Conservation (phyloP, 2,329 filamentous ascomycete genomes). For the Meredithiella fracta region DNA sequence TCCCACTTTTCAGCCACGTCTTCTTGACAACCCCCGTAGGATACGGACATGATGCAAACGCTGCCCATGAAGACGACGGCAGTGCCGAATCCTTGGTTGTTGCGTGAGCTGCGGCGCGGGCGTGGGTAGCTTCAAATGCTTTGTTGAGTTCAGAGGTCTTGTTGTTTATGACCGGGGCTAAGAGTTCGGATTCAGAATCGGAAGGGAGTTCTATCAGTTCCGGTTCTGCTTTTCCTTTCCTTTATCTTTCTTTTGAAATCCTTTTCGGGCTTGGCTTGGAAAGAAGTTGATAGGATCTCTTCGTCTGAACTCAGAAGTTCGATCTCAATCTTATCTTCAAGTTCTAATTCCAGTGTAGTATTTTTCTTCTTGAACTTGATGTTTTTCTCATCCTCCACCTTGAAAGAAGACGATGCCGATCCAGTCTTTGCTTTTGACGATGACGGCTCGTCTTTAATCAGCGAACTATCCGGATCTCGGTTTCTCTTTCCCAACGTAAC, state of each 20-base stretch:
- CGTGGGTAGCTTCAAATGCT: not conserved
- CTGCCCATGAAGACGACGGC: not conserved
- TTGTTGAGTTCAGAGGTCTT: not conserved
- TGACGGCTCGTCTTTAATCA: not conserved
- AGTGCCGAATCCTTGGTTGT: not conserved
- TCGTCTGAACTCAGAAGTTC: not conserved
- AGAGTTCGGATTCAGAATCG: not conserved
- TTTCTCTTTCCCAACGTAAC: not conserved
- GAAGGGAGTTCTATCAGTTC: constrained; percentile 3
- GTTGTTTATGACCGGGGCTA: not conserved
- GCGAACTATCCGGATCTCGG: constrained; percentile 1
- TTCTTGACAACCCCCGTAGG: constrained; percentile 56
- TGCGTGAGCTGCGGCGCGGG: not conserved
- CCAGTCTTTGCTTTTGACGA: not conserved
- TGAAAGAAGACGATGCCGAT: not conserved
- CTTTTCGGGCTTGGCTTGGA: not conserved
- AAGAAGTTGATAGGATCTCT: not conserved
- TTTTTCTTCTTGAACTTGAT: too few relatives aligned
- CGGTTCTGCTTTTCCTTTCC: not conserved
- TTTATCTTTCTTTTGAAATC: too few relatives aligned
- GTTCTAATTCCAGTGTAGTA: not conserved
- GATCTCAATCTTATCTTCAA: not conserved
- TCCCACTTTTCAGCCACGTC: constrained; percentile 55
- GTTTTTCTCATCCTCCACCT: not conserved
- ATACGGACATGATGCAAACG: constrained; percentile 22